A percentile compares a stretch with the other conserved stretches of the same genome.
Evolutionary conservation across 768 basidiomycete genomes (phyloP).

Genomic region (Hygrophorus russula): DNA sequence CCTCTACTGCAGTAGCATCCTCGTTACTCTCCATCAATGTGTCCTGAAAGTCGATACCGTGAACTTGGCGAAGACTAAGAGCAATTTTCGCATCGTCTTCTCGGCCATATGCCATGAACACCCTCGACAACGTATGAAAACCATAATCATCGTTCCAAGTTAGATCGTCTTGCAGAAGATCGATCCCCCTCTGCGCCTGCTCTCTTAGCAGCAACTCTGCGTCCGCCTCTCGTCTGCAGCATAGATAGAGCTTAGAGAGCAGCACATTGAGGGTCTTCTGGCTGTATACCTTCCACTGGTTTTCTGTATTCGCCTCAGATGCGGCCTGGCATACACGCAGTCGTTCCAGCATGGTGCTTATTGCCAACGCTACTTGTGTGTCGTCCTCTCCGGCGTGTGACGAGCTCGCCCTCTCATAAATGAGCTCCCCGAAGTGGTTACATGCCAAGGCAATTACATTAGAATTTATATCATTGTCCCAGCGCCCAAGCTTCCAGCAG

Average conservation of each 20-base stretch:
- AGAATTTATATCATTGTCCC: neutral
- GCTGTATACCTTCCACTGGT: neutral
- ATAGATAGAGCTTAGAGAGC: neutral
- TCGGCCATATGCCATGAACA: neutral
- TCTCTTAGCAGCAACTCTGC: neutral
- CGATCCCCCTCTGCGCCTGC: neutral
- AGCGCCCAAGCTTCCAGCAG: neutral
- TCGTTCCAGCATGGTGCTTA: neutral
- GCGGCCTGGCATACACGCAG: neutral
- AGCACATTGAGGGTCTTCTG: neutral
- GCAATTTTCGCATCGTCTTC: neutral
- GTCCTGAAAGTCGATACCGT: too few species aligned
- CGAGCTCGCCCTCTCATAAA: neutral
- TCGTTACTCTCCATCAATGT: too few species aligned
- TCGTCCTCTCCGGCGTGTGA: too few species aligned
- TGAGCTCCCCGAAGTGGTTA: neutral
- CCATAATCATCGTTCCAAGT: neutral
- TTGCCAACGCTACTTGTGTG: neutral
- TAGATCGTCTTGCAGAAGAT: neutral
- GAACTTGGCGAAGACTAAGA: neutral
- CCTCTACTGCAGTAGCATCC: too few species aligned
- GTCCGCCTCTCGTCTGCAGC: neutral
- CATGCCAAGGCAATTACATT: neutral
- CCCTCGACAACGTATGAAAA: neutral
- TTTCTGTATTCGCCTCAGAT: neutral